Evolutionary conservation across 805 yeast genomes (phyloP).

Genomic region (Cyberlindnera galapagoensis): DNA sequence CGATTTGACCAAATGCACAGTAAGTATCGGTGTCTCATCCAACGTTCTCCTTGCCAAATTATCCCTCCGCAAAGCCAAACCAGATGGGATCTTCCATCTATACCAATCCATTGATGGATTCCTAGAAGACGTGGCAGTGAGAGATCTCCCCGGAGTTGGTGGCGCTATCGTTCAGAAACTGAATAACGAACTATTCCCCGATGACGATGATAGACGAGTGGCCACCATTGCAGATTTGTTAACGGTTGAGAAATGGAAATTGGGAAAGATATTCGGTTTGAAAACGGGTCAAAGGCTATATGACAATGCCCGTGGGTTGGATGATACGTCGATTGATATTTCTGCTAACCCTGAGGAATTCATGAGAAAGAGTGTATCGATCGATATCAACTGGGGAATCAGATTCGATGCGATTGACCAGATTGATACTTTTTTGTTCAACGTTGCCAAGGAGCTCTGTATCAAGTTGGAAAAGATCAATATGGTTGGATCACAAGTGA

Average conservation of each 20-base stretch:
- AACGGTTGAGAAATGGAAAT: constrained; percentile 25
- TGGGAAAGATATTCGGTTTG: constrained; percentile 52
- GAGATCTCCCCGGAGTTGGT: constrained; percentile 62
- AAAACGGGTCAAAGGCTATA: constrained; percentile 63
- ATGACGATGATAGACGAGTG: constrained; percentile 8
- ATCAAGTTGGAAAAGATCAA: constrained; percentile 41
- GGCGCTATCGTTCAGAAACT: constrained; percentile 42
- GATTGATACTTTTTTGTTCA: constrained; percentile 54
- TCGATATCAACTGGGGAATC: constrained; percentile 90
- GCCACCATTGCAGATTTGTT: constrained; percentile 34
- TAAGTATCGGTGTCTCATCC: constrained; percentile 72
- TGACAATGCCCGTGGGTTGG: constrained; percentile 61
- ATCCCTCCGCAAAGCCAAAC: constrained; percentile 71
- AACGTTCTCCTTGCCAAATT: constrained; percentile 76
- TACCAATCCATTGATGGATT: constrained; percentile 29
- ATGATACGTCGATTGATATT: constrained; percentile 53
- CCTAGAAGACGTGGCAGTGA: constrained; percentile 22
- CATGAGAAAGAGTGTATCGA: constrained; percentile 70
- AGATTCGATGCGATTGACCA: constrained; percentile 57
- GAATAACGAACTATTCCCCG: constrained; percentile 24
- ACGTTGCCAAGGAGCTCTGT: constrained; percentile 54
- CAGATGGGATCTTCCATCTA: constrained; percentile 53
- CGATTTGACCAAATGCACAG: constrained; percentile 49
- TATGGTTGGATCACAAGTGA: constrained; percentile 48
- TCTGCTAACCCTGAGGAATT: constrained; percentile 41